Percentiles rank a stretch among this genome's conserved stretches.
phyloP scores from a whole-genome alignment of 768 basidiomycete genomes.

The Kwoniella heveanensis region DNA sequence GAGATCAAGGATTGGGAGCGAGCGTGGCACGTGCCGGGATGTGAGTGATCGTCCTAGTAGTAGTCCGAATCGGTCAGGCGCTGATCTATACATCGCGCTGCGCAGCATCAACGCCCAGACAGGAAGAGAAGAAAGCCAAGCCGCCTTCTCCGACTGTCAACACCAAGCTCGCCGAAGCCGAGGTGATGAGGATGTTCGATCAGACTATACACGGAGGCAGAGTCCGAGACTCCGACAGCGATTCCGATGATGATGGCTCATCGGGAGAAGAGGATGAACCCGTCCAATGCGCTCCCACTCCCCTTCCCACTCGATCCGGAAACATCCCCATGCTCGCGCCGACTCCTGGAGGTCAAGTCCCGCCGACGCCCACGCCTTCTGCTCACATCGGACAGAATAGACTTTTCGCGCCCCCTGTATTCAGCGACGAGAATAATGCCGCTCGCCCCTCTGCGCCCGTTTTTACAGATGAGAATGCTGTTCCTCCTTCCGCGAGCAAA shows the following conservation, averaged over 20 bases:
- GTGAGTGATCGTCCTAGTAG: too few relatives aligned
- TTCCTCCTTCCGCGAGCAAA: constrained; percentile 31
- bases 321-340: constrained; percentile 44
- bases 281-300: constrained; percentile 39
- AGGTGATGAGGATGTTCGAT: constrained; percentile 96
- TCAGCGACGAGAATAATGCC: constrained; percentile 40
- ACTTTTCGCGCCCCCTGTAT: constrained; percentile 19
- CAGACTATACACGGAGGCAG: constrained; percentile 56
- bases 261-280: constrained; percentile 48
- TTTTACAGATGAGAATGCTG: constrained; percentile 46
- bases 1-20: constrained; percentile 51
- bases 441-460: constrained; percentile 17
- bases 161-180: constrained; percentile 89
- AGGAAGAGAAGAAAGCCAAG: constrained; percentile 34
- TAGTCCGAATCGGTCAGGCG: too few relatives aligned
- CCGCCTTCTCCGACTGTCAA: constrained; percentile 76
- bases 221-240: constrained; percentile 36
- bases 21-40: constrained; percentile 49
- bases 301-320: constrained; percentile 39
- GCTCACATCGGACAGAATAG: constrained; percentile 27
- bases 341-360: constrained; percentile 38
- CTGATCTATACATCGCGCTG: not conserved
- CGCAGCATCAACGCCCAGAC: constrained; percentile 48
- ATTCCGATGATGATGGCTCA: constrained; percentile 49
- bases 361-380: constrained; percentile 56